Evolutionary conservation across 768 basidiomycete genomes (phyloP).

Genomic region (Termitomyces sp.): DNA sequence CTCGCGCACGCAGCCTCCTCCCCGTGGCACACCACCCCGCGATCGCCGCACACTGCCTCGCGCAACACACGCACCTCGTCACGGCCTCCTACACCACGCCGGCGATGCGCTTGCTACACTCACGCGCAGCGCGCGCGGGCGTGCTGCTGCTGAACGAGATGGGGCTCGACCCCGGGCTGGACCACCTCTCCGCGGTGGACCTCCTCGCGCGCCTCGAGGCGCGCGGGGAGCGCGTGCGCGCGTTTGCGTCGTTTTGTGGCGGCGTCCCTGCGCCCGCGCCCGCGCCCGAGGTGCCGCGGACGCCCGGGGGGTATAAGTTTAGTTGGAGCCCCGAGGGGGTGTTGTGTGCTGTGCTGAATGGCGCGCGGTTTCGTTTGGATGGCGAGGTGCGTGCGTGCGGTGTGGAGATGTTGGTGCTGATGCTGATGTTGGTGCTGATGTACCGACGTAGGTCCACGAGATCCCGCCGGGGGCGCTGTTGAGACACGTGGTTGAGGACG

Average conservation of each 20-base stretch:
- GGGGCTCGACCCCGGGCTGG: slow-evolving; percentile 84
- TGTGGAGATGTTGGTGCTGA: no score
- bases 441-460: slow-evolving; percentile 31
- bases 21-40: background rate
- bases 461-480: slow-evolving; percentile 54
- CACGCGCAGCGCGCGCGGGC: slow-evolving; percentile 55
- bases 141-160: slow-evolving; percentile 87
- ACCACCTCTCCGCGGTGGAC: slow-evolving; percentile 81
- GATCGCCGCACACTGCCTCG: background rate
- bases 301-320: slow-evolving; percentile 87
- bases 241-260: slow-evolving; percentile 90
- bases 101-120: fast-evolving
- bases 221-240: slow-evolving; percentile 50
- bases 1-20: background rate
- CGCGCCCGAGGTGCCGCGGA: no score
- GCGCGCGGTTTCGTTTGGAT: slow-evolving; percentile 58
- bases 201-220: slow-evolving; percentile 48
- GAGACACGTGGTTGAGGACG: slow-evolving; percentile 49
- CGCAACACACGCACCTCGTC: background rate
- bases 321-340: slow-evolving; percentile 93
- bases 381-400: slow-evolving; percentile 36
- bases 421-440: no score
- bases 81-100: background rate
- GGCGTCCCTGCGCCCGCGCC: slow-evolving; percentile 63
- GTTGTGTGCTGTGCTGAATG: slow-evolving; percentile 70